phyloP scores from a whole-genome alignment of 148 eudicot species.

The Fagopyrum homotropicum region DNA sequence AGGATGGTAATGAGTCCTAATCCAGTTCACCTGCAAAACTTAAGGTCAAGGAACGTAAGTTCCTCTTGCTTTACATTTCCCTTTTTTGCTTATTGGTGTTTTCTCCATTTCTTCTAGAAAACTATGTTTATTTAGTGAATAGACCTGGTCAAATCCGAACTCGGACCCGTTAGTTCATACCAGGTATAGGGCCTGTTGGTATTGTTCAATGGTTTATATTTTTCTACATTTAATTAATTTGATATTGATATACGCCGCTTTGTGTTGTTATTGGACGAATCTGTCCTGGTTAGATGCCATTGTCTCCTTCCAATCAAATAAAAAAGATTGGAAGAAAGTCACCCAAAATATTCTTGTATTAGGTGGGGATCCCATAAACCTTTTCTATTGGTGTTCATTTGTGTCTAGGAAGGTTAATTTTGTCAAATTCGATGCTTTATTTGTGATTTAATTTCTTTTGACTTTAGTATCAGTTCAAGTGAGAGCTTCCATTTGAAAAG shows the following conservation, averaged over 20 bases:
- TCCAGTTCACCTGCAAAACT: neutral
- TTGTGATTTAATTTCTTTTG: neutral
- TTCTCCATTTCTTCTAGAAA: neutral
- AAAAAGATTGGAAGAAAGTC: neutral
- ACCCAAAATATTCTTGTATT: neutral
- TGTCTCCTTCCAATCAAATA: neutral
- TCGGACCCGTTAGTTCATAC: too few species aligned
- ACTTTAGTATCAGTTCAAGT: neutral
- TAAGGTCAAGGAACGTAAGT: neutral
- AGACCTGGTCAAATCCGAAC: too few species aligned
- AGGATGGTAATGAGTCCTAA: slow-evolving; percentile 17
- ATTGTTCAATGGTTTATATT: neutral
- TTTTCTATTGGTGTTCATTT: neutral
- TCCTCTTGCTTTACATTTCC: neutral
- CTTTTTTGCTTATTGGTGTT: neutral
- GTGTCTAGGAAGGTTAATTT: neutral
- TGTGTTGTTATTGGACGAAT: neutral
- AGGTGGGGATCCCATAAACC: neutral
- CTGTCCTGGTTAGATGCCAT: neutral
- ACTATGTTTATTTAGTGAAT: too few species aligned
- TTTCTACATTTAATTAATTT: neutral
- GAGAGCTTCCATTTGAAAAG: neutral
- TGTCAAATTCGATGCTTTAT: neutral
- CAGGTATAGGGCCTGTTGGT: too few species aligned
- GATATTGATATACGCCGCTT: neutral